Percentiles rank a stretch among this genome's conserved stretches.
Evolutionary conservation across 768 basidiomycete species (phyloP).

Genomic region (Grammothele lineata): DNA sequence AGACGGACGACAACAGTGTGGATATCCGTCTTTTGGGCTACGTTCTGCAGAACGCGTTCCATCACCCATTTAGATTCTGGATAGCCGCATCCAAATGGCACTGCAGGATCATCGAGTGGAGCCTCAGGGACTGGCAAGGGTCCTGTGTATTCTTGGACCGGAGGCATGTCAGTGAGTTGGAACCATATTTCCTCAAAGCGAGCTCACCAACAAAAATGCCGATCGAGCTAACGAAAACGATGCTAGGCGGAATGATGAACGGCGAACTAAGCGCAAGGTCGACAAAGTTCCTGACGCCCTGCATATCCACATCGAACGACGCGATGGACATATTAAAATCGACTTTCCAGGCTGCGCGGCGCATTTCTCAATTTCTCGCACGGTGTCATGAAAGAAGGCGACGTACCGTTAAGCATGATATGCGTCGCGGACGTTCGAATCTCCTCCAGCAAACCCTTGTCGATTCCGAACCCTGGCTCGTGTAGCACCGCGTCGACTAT

Average conservation of each 20-base stretch:
- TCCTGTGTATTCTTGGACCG: neutral
- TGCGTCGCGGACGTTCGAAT: constrained; percentile 9
- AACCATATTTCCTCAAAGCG: too few species aligned
- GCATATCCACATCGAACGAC: constrained; percentile 34
- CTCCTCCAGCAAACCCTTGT: neutral
- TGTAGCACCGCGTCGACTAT: constrained; percentile 1
- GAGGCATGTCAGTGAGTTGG: too few species aligned
- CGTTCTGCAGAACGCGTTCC: constrained; percentile 36
- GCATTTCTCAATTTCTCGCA: too few species aligned
- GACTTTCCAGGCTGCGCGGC: constrained; percentile 32
- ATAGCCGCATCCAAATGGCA: constrained; percentile 39
- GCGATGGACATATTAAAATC: constrained; percentile 36
- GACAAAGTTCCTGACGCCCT: constrained; percentile 15
- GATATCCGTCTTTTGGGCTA: constrained; percentile 29
- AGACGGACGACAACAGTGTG: constrained; percentile 36
- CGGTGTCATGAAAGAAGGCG: too few species aligned
- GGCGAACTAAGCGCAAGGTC: constrained; percentile 7
- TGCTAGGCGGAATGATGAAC: constrained; percentile 10
- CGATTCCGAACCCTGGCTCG: neutral
- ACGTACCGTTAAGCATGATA: constrained; percentile 28
- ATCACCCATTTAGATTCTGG: constrained; percentile 41
- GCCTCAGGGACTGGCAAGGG: neutral
- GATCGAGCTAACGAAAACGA: constrained; percentile 17
- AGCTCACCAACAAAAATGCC: constrained; percentile 4
- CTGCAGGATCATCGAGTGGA: constrained; percentile 22